Evolutionary conservation across 495 filamentous ascomycete genomes (phyloP).

Genomic region (Pseudevernia furfuracea): DNA sequence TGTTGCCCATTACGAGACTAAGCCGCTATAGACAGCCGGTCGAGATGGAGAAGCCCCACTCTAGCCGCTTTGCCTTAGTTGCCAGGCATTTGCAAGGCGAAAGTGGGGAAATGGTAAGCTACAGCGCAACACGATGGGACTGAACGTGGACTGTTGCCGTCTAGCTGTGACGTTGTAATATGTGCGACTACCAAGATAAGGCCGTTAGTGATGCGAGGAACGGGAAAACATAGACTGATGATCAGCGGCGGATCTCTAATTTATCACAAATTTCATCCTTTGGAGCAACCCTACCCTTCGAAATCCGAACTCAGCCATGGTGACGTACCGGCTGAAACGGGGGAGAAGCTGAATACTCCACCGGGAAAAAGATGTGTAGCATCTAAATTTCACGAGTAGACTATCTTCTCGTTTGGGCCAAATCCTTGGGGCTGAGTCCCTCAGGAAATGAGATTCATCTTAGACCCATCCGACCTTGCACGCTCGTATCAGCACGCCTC

Average conservation of each 20-base stretch:
- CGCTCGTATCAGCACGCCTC: too few species aligned
- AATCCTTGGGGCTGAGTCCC: too few species aligned
- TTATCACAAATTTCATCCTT: not conserved
- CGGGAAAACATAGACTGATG: not conserved
- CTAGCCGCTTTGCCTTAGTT: too few species aligned
- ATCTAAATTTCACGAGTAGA: too few species aligned
- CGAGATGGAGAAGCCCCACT: not conserved
- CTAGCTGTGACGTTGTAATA: too few species aligned
- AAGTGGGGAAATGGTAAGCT: too few species aligned
- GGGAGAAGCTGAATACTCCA: not conserved
- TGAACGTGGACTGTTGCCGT: too few species aligned
- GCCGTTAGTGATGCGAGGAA: not conserved
- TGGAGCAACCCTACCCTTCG: not conserved
- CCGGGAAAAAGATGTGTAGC: too few species aligned
- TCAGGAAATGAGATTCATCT: too few species aligned
- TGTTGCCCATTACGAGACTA: not conserved
- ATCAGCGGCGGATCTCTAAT: not conserved
- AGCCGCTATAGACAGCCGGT: not conserved
- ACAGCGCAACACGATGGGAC: not conserved
- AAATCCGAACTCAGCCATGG: not conserved
- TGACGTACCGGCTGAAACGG: not conserved
- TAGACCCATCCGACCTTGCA: too few species aligned
- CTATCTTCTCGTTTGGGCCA: too few species aligned
- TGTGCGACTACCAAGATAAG: not conserved
- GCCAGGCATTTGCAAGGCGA: too few species aligned